A percentile compares a stretch with the other conserved stretches of the same genome.
Evolutionary conservation across 306 rosid species (phyloP).

Genomic region (Heteromeles arbutifolia): DNA sequence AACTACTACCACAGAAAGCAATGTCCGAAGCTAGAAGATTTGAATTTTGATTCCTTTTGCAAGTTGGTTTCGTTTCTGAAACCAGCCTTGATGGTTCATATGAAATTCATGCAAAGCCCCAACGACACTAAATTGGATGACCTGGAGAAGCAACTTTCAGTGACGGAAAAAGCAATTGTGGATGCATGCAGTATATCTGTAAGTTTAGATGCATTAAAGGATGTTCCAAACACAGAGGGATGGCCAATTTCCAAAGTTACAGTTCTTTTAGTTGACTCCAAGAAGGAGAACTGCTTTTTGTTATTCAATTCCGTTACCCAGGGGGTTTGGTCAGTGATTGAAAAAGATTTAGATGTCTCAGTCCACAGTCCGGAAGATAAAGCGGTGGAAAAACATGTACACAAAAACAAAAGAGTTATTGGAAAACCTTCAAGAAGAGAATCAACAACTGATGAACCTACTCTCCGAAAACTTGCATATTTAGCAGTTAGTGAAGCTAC

Average conservation of each 20-base stretch:
- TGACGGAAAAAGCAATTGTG: slow-evolving; percentile 60
- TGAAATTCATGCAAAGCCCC: slow-evolving; percentile 56
- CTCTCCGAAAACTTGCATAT: slow-evolving; percentile 53
- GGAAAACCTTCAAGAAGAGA: slow-evolving; percentile 42
- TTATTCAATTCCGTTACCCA: slow-evolving; percentile 38
- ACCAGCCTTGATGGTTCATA: slow-evolving; percentile 51
- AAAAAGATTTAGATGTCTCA: slow-evolving; percentile 39
- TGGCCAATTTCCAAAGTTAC: slow-evolving; percentile 80
- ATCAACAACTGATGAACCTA: slow-evolving; percentile 30
- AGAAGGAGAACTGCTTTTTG: slow-evolving; percentile 61
- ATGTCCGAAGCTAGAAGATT: slow-evolving; percentile 42
- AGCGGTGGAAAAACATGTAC: slow-evolving; percentile 14
- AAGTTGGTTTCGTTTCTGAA: slow-evolving; percentile 54
- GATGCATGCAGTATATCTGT: slow-evolving; percentile 60
- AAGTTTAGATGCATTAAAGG: slow-evolving; percentile 53
- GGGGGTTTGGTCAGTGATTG: slow-evolving; percentile 75
- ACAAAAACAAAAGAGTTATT: slow-evolving; percentile 41
- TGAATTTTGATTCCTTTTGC: slow-evolving; percentile 60
- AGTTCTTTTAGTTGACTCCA: slow-evolving; percentile 54
- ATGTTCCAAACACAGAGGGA: slow-evolving; percentile 45
- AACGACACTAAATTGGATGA: slow-evolving; percentile 42
- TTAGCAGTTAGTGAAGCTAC: slow-evolving; percentile 62
- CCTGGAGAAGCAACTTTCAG: slow-evolving; percentile 57
- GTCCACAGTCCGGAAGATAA: slow-evolving; percentile 32
- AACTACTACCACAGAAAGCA: slow-evolving; percentile 73